phyloP scores from a whole-genome alignment of 2,329 filamentous ascomycete genomes.

The Atkinsonella texensis region DNA sequence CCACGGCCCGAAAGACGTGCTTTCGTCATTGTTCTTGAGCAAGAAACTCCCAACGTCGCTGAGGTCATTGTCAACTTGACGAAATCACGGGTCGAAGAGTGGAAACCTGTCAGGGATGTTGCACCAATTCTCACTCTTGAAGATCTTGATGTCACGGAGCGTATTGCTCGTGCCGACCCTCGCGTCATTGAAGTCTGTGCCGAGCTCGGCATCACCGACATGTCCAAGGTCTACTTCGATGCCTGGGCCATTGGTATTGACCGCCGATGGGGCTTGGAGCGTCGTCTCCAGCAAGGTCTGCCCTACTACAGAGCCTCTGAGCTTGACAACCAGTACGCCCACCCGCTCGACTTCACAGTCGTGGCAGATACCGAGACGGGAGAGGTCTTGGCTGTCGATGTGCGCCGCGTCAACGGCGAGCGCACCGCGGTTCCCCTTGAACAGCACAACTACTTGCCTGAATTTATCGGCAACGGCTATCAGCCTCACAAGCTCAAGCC shows the following conservation, averaged over 20 bases:
- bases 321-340: constrained; percentile 54
- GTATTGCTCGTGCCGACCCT: constrained; percentile 52
- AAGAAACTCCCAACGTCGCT: constrained; percentile 27
- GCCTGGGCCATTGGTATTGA: constrained; percentile 80
- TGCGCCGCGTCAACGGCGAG: constrained; percentile 31
- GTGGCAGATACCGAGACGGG: constrained; percentile 34
- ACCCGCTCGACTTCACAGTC: constrained; percentile 39
- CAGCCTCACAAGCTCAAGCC: constrained; percentile 23
- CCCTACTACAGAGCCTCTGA: constrained; percentile 68
- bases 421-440: constrained; percentile 30
- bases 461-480: constrained; percentile 23
- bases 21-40: constrained; percentile 36
- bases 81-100: constrained; percentile 26
- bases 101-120: constrained; percentile 35
- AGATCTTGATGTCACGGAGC: constrained; percentile 65
- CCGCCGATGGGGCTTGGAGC: constrained; percentile 58
- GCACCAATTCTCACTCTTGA: constrained; percentile 58
- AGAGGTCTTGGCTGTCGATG: constrained; percentile 32
- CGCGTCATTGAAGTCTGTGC: constrained; percentile 68
- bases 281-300: constrained; percentile 66
- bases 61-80: constrained; percentile 40
- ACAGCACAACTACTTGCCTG: constrained; percentile 26
- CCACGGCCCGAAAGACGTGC: constrained; percentile 37
- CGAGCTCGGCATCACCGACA: constrained; percentile 64
- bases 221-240: constrained; percentile 76